These are phyloP conservation scores for Syncephalastrum sp. DNA, from an alignment of 371 early-diverging fungal genomes.

Conservation along the genomic window DNA sequence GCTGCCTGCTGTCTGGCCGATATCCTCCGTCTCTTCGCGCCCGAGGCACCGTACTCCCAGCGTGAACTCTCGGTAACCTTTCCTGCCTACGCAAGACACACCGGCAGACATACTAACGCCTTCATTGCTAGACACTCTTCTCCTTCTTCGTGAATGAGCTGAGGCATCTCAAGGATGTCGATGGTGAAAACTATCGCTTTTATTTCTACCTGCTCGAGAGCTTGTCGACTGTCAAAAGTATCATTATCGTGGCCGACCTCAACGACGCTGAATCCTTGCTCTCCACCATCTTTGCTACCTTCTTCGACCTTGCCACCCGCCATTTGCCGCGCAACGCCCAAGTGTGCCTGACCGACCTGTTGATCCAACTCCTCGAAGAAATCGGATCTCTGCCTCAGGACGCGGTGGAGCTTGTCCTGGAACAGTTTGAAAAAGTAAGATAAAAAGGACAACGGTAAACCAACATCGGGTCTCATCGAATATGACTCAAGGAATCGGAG, in stretches of 20 bases:
- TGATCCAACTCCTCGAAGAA: constrained; percentile 84
- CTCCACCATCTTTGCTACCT: constrained; percentile 20
- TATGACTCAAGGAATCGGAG: constrained; percentile 22
- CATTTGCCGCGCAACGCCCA: constrained; percentile 75
- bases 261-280: constrained; percentile 28
- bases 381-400: constrained; percentile 67
- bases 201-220: constrained; percentile 87
- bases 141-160: constrained; percentile 77
- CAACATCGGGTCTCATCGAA: background rate
- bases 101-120: too few relatives aligned
- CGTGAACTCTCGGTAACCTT: constrained; percentile 66
- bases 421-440: constrained; percentile 69
- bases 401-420: constrained; percentile 76
- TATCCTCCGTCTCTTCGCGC: constrained; percentile 88
- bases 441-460: background rate
- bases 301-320: constrained; percentile 8
- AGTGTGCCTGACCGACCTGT: constrained; percentile 78
- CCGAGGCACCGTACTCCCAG: constrained; percentile 84
- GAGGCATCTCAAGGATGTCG: constrained; percentile 53
- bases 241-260: constrained; percentile 64
- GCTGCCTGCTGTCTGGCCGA: constrained; percentile 92
- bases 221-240: constrained; percentile 80
- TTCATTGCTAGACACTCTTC: constrained; percentile 65
- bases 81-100: too few relatives aligned
- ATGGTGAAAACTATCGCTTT: constrained; percentile 59